phyloP scores from a whole-genome alignment of 441 rosid species.

The Kokia cookei region DNA sequence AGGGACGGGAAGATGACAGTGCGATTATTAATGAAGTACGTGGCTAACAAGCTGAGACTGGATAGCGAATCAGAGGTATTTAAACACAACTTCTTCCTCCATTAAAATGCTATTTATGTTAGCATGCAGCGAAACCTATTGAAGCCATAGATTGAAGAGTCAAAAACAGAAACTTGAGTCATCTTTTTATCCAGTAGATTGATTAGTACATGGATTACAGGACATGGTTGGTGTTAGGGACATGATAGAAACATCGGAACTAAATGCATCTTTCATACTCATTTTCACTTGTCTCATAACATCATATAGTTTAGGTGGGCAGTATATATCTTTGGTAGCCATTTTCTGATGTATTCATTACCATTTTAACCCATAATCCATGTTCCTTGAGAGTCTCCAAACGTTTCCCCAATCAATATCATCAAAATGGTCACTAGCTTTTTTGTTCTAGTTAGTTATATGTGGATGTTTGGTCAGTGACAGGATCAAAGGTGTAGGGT shows the following conservation, averaged over 20 bases:
- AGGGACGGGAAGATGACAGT: conserved; percentile 99
- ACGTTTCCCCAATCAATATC: conserved; percentile 14
- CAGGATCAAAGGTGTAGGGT: conserved; percentile 25
- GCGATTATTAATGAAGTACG: conserved; percentile 81
- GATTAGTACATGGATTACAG: not conserved
- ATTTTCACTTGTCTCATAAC: not conserved
- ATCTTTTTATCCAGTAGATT: conserved; percentile 3
- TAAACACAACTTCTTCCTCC: conserved; percentile 3
- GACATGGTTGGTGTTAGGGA: conserved; percentile 37
- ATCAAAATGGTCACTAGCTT: conserved; percentile 11
- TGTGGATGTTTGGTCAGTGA: conserved; percentile 17
- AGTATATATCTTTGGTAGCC: conserved; percentile 39
- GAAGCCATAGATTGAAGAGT: not conserved
- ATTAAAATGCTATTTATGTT: conserved; percentile 8
- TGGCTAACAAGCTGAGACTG: conserved; percentile 89
- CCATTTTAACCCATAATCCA: conserved; percentile 15
- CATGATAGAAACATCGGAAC: conserved; percentile 66
- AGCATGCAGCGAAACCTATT: not conserved
- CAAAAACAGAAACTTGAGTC: conserved; percentile 13
- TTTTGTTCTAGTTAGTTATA: conserved; percentile 36
- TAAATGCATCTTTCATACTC: conserved; percentile 30
- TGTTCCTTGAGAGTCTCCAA: conserved; percentile 5
- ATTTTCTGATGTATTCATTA: conserved; percentile 22
- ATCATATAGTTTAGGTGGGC: conserved; percentile 32
- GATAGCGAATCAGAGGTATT: conserved; percentile 97